Percentiles rank a stretch among this genome's conserved stretches.
Evolutionary conservation across 129 eudicot species (phyloP).

Genomic region (Chrysanthemum seticuspe): DNA sequence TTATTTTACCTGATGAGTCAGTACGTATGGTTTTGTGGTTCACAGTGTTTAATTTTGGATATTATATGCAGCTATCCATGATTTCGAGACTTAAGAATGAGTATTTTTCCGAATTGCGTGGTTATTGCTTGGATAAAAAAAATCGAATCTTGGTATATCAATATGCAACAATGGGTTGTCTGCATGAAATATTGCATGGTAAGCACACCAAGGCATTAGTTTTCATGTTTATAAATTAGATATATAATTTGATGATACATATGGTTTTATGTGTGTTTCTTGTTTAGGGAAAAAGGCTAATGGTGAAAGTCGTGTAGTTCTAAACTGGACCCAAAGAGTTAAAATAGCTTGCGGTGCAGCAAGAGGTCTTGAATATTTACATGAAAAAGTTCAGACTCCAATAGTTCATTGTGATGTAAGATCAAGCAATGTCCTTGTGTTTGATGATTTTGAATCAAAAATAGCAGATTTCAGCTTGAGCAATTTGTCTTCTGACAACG

Average conservation of each 20-base stretch:
- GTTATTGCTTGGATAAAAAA: conserved; percentile 31
- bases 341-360: conserved; percentile 43
- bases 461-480: conserved; percentile 44
- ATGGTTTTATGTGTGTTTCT: not conserved
- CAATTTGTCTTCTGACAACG: conserved; percentile 43
- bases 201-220: not conserved
- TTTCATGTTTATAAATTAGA: not conserved
- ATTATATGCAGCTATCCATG: conserved; percentile 53
- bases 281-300: conserved; percentile 65
- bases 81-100: conserved; percentile 53
- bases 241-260: not conserved
- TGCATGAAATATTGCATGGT: conserved; percentile 77
- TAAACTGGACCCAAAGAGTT: conserved; percentile 35
- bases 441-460: conserved; percentile 41
- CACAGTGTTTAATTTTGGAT: not conserved
- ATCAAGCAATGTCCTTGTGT: conserved; percentile 40
- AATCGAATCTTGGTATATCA: conserved; percentile 49
- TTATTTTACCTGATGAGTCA: not conserved
- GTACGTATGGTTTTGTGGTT: not conserved
- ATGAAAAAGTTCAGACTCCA: conserved; percentile 40
- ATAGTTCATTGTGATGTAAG: conserved; percentile 43
- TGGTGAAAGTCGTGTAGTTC: conserved; percentile 54
- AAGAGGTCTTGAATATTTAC: conserved; percentile 44
- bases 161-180: conserved; percentile 37
- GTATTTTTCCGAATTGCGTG: conserved; percentile 28